Base-by-base conservation (phyloP, 495 filamentous ascomycete species). In the Geoglossum glabrum region DNA sequence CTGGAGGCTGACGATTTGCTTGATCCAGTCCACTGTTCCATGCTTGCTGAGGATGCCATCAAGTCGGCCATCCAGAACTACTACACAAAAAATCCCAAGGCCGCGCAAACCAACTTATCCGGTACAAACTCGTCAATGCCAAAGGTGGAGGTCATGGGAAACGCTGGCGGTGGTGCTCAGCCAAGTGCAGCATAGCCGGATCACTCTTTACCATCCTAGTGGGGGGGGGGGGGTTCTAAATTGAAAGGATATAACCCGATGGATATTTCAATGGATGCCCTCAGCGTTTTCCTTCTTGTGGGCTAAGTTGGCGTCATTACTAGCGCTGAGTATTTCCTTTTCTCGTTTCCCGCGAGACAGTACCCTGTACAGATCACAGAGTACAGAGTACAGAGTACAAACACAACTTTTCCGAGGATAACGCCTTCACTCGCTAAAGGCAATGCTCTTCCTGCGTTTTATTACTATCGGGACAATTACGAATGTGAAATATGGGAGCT, bases 1-100 rank as follows among this genome's bases (percentile, higher is more conserved):
- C n/a, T n/a, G n/a, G n/a, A n/a, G n/a, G 43, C 54, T 55, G 36
- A 55, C 33, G 15, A 50, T 26, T 26, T 8, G 3, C n/a, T 13
- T 30, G 15, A 13, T 31, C 64, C 60, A 87, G 84, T 96, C 30
- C 93, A 99, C 72, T 99, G 93, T 78, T 96, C 90, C 59, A 95
- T 99, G 86, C 82, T 99, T 59, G 93, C 93, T 27, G 93, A 99
- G 73, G 90, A 99, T 68, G 93, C 93, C 60, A 96, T 99, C 79
- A 96, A 96, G 73, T 90, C 87, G n/a, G 93, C 93, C 59, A 96
- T 97, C 69, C 84, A 81, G 56, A 90, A 98, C 70, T 97, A 96
- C 76, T 89, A 95, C 76, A 87, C 81, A 67, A 97, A 97, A 79
- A 90, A 87, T 76, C 85, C 87, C 58, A 78, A 83, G 38, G 79